Base-by-base conservation (phyloP, 179 eudicot genomes). In the Silene vulgaris region DNA sequence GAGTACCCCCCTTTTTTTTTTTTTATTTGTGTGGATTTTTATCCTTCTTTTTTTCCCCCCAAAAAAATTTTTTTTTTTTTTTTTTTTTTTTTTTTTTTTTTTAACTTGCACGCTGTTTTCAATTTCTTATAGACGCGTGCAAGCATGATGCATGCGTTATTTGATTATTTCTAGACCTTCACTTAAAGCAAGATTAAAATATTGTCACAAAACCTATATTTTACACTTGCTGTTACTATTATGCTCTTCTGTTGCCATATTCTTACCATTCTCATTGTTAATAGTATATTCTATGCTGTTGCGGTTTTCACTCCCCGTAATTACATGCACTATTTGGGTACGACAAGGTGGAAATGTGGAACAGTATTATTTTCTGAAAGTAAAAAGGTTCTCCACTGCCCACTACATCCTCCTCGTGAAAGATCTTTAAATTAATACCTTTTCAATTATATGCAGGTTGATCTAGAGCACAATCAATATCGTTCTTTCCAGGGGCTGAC, bases 401-500 rank as follows among this genome's bases (percentile, higher is more conserved):
- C 28, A 35, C 8, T 28, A 26, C 37, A 13, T 20, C 59, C 64
- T 23, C 9, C 63, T 75, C 48, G 8, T 32, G 28, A 32, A 73
- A 56, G 57, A 56, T 5, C 26, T 45, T 64, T 30, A 45, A 23
- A 29, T 74, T 64, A 28, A 5, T 13, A 68, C 59, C 43, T 26
- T 65, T 16, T 52, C 50, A 61, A 28, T 56, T 61, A 48, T 30
- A 60, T 75, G 62, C 81, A 93, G 98, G 90, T 94, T 75, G 98
- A 94, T 85, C 80, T 92, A 87, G 98, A 94, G 73, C 98, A 94
- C 82, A 92, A 95, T 81, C 95, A 90, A 30, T 95, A 95, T 78
- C 89, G 97, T 30, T 92, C 97, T 70, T 95, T 89, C 85, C 99
- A 92, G 84, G 99, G 99, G 29, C 78, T 95, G 82, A 95, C 97